Evolutionary conservation across 306 rosid genomes (phyloP).

Genomic region (Trifolium subterraneum): DNA sequence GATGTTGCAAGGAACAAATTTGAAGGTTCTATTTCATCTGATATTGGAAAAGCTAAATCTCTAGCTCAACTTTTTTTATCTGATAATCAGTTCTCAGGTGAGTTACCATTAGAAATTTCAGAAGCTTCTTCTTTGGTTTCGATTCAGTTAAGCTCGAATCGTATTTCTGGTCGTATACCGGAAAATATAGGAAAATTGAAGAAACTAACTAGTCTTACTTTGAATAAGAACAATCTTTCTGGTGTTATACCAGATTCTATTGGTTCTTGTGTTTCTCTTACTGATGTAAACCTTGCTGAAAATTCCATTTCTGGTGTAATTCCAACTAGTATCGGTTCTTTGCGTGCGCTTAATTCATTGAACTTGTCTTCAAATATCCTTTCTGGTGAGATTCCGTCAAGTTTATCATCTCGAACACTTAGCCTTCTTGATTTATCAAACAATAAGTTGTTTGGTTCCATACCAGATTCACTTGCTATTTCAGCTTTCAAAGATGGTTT

Average conservation of each 20-base stretch:
- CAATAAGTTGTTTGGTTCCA: slow-evolving; percentile 65
- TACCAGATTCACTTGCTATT: slow-evolving; percentile 70
- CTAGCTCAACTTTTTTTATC: slow-evolving; percentile 60
- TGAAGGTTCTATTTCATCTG: slow-evolving; percentile 72
- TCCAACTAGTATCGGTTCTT: slow-evolving; percentile 66
- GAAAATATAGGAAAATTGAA: slow-evolving; percentile 67
- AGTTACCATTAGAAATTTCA: slow-evolving; percentile 62
- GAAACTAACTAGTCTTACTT: slow-evolving; percentile 52
- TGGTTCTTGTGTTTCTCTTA: slow-evolving; percentile 69
- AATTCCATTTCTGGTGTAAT: slow-evolving; percentile 66
- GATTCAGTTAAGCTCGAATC: slow-evolving; percentile 60
- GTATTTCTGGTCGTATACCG: slow-evolving; percentile 69
- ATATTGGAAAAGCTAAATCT: slow-evolving; percentile 69
- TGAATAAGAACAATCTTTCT: slow-evolving; percentile 66
- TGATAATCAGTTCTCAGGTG: slow-evolving; percentile 69
- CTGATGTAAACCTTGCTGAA: slow-evolving; percentile 61
- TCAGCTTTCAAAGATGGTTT: slow-evolving; percentile 66
- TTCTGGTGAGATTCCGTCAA: slow-evolving; percentile 69
- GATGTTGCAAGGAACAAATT: slow-evolving; percentile 73
- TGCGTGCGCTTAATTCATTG: slow-evolving; percentile 71
- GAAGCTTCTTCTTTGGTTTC: slow-evolving; percentile 63
- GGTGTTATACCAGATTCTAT: slow-evolving; percentile 71
- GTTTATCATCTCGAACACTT: slow-evolving; percentile 59
- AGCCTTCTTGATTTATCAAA: slow-evolving; percentile 82
- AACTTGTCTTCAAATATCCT: slow-evolving; percentile 76